Evolutionary conservation across 1,139 yeast species (phyloP).

Genomic region (Starmera stellimalicola): DNA sequence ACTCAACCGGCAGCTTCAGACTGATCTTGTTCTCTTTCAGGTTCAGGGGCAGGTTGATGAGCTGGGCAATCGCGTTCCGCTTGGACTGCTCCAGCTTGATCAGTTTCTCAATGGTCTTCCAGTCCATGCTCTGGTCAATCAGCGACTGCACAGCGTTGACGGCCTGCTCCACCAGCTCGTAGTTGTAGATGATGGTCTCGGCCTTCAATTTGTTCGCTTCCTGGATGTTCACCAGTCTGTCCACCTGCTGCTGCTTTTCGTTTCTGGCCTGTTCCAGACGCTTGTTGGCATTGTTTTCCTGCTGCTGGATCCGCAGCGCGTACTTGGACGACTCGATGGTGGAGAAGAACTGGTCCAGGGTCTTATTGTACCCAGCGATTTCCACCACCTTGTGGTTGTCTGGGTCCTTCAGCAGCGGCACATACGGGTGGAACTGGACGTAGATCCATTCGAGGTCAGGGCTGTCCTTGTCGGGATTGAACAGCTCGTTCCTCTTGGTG

Average conservation of each 20-base stretch:
- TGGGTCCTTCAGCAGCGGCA: slow-evolving; percentile 39
- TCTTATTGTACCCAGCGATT: slow-evolving; percentile 60
- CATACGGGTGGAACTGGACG: slow-evolving; percentile 83
- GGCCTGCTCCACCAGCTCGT: slow-evolving; percentile 66
- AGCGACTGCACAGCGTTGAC: slow-evolving; percentile 56
- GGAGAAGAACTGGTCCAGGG: slow-evolving; percentile 79
- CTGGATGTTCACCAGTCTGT: slow-evolving; percentile 57
- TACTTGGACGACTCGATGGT: slow-evolving; percentile 76
- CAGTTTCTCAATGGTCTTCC: slow-evolving; percentile 79
- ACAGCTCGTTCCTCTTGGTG: slow-evolving; percentile 48
- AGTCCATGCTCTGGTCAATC: slow-evolving; percentile 83
- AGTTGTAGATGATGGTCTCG: slow-evolving; percentile 58
- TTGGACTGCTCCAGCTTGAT: slow-evolving; percentile 61
- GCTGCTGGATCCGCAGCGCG: slow-evolving; percentile 63
- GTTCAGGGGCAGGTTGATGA: slow-evolving; percentile 61
- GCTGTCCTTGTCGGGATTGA: slow-evolving; percentile 26
- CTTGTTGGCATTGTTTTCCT: slow-evolving; percentile 64
- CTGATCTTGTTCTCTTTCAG: slow-evolving; percentile 61
- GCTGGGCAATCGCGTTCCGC: slow-evolving; percentile 53
- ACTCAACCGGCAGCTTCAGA: slow-evolving; percentile 44
- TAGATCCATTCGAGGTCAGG: slow-evolving; percentile 41
- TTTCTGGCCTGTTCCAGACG: slow-evolving; percentile 65
- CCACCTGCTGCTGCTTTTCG: slow-evolving; percentile 67
- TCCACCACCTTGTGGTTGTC: slow-evolving; percentile 24
- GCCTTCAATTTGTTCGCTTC: slow-evolving; percentile 60